Conservation (phyloP, 768 basidiomycete species). For the Tricholoma flavovirens region DNA sequence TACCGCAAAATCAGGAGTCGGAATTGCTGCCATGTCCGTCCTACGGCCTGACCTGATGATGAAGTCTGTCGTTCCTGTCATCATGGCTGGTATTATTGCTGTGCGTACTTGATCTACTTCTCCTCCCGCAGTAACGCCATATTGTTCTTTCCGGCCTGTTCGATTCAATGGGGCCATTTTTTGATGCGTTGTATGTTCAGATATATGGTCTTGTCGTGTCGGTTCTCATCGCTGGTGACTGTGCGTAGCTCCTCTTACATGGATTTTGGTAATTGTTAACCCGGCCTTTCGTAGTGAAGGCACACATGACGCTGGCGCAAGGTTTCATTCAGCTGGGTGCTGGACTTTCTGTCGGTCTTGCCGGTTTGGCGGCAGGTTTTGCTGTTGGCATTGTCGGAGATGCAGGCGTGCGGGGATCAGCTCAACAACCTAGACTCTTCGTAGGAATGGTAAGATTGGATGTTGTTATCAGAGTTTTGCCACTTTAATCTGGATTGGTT, state of each 20-base stretch:
- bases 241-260: constrained; percentile 45
- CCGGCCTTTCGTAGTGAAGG: constrained; percentile 41
- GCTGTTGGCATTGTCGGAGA: constrained; percentile 99
- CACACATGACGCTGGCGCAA: constrained; percentile 84
- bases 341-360: constrained; percentile 86
- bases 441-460: constrained; percentile 76
- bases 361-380: constrained; percentile 95
- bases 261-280: background rate
- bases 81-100: constrained; percentile 99
- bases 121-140: background rate
- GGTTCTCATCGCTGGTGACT: constrained; percentile 85
- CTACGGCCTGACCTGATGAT: constrained; percentile 96
- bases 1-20: constrained; percentile 97
- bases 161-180: background rate
- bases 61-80: constrained; percentile 94
- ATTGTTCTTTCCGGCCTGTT: background rate
- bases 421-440: constrained; percentile 91
- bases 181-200: constrained; percentile 30
- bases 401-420: constrained; percentile 96
- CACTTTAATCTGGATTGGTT: background rate
- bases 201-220: constrained; percentile 98
- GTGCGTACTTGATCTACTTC: constrained; percentile 45
- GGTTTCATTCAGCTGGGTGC: constrained; percentile 94
- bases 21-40: constrained; percentile 96
- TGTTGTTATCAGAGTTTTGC: background rate